These are phyloP conservation scores for Xylaria sp. DNA, from an alignment of 2,329 filamentous ascomycete genomes.

Conservation along the genomic window DNA sequence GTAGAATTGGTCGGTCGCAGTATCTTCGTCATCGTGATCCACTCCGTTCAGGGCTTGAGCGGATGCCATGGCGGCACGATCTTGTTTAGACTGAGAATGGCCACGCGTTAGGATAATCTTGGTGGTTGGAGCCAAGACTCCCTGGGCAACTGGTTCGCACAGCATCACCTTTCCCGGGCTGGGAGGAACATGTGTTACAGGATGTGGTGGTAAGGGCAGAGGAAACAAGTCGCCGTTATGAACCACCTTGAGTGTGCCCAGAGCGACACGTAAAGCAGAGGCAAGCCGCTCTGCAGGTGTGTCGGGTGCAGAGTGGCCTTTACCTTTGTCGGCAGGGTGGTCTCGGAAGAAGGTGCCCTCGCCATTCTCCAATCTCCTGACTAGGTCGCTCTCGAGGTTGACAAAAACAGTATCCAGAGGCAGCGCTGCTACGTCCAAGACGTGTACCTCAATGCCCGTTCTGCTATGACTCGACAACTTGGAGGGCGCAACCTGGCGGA, in stretches of 20 bases:
- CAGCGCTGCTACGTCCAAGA: slow-evolving; percentile 83
- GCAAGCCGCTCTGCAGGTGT: slow-evolving; percentile 69
- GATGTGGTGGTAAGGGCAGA: slow-evolving; percentile 83
- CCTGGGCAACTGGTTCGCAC: slow-evolving; percentile 95
- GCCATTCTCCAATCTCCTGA: slow-evolving; percentile 82
- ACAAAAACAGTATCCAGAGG: slow-evolving; percentile 88
- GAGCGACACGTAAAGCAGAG: slow-evolving; percentile 76
- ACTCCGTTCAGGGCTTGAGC: slow-evolving; percentile 69
- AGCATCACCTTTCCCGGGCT: slow-evolving; percentile 88
- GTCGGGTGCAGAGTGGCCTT: slow-evolving; percentile 46
- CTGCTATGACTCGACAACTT: slow-evolving; percentile 78
- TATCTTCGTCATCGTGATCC: slow-evolving; percentile 78
- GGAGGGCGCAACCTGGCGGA: slow-evolving; percentile 79
- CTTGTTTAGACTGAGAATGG: slow-evolving; percentile 66
- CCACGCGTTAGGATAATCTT: slow-evolving; percentile 83
- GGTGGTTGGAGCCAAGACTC: slow-evolving; percentile 78
- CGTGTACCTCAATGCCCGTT: slow-evolving; percentile 82
- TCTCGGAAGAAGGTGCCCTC: slow-evolving; percentile 83
- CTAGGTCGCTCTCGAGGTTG: slow-evolving; percentile 81
- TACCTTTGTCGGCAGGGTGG: slow-evolving; percentile 56
- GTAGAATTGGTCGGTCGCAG: slow-evolving; percentile 89
- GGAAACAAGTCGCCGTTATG: slow-evolving; percentile 84
- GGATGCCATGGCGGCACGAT: slow-evolving; percentile 58
- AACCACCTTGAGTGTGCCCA: slow-evolving; percentile 78
- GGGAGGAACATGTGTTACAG: slow-evolving; percentile 84